Conservation (phyloP, 164 flowering plant genomes). For the Nymphaea thermarum region DNA sequence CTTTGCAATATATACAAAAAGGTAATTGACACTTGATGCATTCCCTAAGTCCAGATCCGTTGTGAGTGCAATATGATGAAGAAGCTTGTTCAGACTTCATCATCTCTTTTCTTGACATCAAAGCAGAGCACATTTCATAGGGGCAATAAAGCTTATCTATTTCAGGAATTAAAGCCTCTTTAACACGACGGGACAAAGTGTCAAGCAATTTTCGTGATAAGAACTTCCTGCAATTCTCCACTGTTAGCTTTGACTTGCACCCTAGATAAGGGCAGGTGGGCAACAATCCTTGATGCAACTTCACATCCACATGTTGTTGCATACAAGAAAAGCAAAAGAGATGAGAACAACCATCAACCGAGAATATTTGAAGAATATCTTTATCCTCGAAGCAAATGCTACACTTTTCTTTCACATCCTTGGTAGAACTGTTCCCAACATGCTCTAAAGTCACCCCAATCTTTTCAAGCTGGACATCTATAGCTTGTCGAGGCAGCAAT, state of each 20-base stretch:
- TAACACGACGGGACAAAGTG: conserved; percentile 36
- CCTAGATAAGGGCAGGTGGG: conserved; percentile 67
- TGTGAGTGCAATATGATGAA: conserved; percentile 5
- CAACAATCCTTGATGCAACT: conserved; percentile 48
- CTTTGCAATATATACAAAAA: conserved; percentile 66
- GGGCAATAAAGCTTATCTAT: conserved; percentile 76
- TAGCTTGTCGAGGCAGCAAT: conserved; percentile 48
- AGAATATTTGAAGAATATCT: conserved; percentile 32
- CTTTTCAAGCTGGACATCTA: conserved; percentile 38
- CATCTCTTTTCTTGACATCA: conserved; percentile 55
- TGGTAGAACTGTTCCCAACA: conserved; percentile 6
- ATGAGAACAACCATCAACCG: conserved; percentile 57
- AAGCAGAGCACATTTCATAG: conserved; percentile 63
- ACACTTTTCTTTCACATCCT: conserved; percentile 34
- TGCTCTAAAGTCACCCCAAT: conserved; percentile 5
- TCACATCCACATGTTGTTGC: conserved; percentile 75
- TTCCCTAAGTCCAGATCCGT: conserved; percentile 27
- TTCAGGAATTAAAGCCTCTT: conserved; percentile 62
- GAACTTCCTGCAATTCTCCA: conserved; percentile 47
- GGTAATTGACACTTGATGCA: conserved; percentile 47
- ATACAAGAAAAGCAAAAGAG: conserved; percentile 71
- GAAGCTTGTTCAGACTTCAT: conserved; percentile 4
- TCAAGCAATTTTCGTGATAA: conserved; percentile 44
- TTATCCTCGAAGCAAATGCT: conserved; percentile 67
- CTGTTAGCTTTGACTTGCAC: conserved; percentile 41